phyloP scores from a whole-genome alignment of 2,329 filamentous ascomycete species.

The Colletotrichum coccodes region DNA sequence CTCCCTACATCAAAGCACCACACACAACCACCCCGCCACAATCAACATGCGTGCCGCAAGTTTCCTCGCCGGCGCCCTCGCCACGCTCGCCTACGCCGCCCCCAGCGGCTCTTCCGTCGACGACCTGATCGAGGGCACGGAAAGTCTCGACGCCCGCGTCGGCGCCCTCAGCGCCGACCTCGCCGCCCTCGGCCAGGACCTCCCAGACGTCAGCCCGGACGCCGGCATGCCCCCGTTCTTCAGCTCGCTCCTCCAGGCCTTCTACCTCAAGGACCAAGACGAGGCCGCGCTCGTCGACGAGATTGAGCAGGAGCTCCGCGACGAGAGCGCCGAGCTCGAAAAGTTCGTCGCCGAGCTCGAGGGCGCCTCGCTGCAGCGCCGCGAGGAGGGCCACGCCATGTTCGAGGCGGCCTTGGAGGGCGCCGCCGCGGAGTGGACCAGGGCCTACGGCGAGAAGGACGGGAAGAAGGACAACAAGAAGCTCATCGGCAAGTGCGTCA shows the following conservation, averaged over 20 bases:
- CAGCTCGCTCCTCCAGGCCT: not conserved
- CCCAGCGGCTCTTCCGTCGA: not conserved
- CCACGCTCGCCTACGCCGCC: not conserved
- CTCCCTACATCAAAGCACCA: too few species aligned
- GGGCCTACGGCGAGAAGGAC: not conserved
- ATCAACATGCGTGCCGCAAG: not conserved
- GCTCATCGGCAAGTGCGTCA: not conserved
- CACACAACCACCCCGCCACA: not conserved
- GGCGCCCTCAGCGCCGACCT: too few species aligned
- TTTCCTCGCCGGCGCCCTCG: not conserved
- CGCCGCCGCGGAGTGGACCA: not conserved
- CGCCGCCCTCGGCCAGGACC: not conserved
- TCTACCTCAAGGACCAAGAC: not conserved
- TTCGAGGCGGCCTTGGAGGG: not conserved
- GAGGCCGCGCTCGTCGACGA: not conserved
- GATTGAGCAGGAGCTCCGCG: not conserved
- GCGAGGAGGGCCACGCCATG: not conserved
- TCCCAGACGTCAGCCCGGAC: not conserved
- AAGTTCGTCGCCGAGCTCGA: not conserved
- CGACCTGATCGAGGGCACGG: too few species aligned
- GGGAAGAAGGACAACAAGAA: not conserved
- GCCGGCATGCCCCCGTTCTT: not conserved
- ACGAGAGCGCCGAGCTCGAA: not conserved
- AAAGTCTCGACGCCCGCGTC: too few species aligned
- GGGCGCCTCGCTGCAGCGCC: not conserved